Conservation (phyloP, 2,329 filamentous ascomycete genomes). For the Fusarium sp. region DNA sequence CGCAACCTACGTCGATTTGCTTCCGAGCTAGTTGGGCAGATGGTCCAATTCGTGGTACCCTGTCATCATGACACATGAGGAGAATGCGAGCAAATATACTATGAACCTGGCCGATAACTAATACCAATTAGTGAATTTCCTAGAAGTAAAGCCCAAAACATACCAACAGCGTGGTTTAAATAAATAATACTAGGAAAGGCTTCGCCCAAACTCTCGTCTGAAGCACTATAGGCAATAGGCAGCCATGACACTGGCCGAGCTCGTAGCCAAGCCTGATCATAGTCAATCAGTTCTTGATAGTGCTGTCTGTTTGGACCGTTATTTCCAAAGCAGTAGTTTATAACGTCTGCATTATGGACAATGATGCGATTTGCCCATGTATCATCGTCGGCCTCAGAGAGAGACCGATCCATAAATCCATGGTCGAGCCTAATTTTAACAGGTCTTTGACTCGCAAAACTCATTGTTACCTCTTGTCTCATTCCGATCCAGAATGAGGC, state of each 20-base stretch:
- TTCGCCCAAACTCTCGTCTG: conserved; percentile 49
- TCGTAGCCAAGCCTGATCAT: conserved; percentile 61
- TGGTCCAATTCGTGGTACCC: conserved; percentile 63
- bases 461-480: conserved; percentile 70
- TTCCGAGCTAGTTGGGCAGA: conserved; percentile 49
- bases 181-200: conserved; percentile 71
- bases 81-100: conserved; percentile 70
- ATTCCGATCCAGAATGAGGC: conserved; percentile 70
- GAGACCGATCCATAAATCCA: conserved; percentile 64
- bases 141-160: accelerated
- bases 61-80: conserved; percentile 67
- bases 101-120: conserved; percentile 71
- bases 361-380: conserved; percentile 72
- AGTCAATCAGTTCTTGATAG: conserved; percentile 61
- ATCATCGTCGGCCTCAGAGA: conserved; percentile 63
- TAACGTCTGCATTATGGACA: conserved; percentile 71
- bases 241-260: conserved; percentile 64
- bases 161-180: conserved; percentile 66
- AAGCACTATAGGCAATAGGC: conserved; percentile 63
- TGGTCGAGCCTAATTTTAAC: conserved; percentile 64
- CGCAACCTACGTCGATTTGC: conserved; percentile 53
- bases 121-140: not conserved
- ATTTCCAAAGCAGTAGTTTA: conserved; percentile 71
- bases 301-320: conserved; percentile 46
- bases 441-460: conserved; percentile 61